Conservation (phyloP, 2,329 filamentous ascomycete genomes). For the Apiospora sp. region DNA sequence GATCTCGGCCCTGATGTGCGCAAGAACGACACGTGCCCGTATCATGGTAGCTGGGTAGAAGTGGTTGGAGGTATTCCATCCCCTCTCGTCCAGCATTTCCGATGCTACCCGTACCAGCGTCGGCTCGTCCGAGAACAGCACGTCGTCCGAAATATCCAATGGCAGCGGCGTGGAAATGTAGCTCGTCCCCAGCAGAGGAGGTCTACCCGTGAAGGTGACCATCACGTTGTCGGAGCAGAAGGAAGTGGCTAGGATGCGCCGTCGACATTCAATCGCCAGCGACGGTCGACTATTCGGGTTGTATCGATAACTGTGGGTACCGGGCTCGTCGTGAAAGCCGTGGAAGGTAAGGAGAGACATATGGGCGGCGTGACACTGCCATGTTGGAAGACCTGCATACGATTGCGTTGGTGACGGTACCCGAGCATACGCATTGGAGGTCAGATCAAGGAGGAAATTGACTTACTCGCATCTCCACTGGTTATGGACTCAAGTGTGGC, state of each 20-base stretch:
- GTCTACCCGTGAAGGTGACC: slow-evolving; percentile 52
- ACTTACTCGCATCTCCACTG: slow-evolving; percentile 39
- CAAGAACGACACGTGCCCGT: slow-evolving; percentile 47
- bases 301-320: slow-evolving; percentile 39
- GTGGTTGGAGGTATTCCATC: slow-evolving; percentile 47
- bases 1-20: slow-evolving; percentile 63
- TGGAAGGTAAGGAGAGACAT: slow-evolving; percentile 52
- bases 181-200: slow-evolving; percentile 46
- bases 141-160: slow-evolving; percentile 48
- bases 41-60: slow-evolving; percentile 44
- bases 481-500: slow-evolving; percentile 33
- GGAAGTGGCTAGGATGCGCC: slow-evolving; percentile 24
- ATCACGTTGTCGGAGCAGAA: slow-evolving; percentile 45
- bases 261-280: slow-evolving; percentile 38
- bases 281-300: slow-evolving; percentile 37
- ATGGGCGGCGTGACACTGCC: slow-evolving; percentile 38
- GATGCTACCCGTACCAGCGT: slow-evolving; percentile 36
- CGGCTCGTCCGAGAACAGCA: slow-evolving; percentile 43
- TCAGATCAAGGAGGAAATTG: not conserved
- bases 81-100: slow-evolving; percentile 42
- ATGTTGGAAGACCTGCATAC: slow-evolving; percentile 37
- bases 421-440: no score
- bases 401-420: slow-evolving; percentile 23
- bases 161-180: slow-evolving; percentile 50
- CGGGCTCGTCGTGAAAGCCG: slow-evolving; percentile 58